Conservation (phyloP, 1,139 yeast species). For the Taphrina betulina region DNA sequence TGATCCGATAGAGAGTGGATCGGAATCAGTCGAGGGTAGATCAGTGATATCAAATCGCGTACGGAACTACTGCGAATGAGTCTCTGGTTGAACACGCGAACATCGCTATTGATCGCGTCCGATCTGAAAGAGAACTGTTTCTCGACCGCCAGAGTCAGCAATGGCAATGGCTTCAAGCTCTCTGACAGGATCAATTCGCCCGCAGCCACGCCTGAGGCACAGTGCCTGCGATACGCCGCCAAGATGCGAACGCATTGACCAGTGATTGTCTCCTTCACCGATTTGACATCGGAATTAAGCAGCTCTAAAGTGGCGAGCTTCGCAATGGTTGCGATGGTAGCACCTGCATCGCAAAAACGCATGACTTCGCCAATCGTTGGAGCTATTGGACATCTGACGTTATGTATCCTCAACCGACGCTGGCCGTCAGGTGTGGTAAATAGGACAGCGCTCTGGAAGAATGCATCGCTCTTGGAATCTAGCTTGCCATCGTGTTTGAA, state of each 20-base stretch:
- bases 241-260: slow-evolving; percentile 68
- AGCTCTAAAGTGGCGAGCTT: slow-evolving; percentile 66
- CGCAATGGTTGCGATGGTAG: slow-evolving; percentile 67
- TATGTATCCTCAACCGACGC: slow-evolving; percentile 80
- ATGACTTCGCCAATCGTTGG: slow-evolving; percentile 72
- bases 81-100: slow-evolving; percentile 60
- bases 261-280: slow-evolving; percentile 63
- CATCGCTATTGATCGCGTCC: slow-evolving; percentile 46
- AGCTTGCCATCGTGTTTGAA: slow-evolving; percentile 77
- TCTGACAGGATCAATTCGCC: slow-evolving; percentile 80
- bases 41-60: slow-evolving; percentile 59
- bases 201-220: slow-evolving; percentile 52
- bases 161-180: slow-evolving; percentile 69
- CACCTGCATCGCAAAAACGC: slow-evolving; percentile 81
- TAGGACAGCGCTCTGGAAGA: slow-evolving; percentile 85
- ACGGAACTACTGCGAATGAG: slow-evolving; percentile 58
- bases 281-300: slow-evolving; percentile 57
- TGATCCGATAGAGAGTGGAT: slow-evolving; percentile 63
- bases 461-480: slow-evolving; percentile 70
- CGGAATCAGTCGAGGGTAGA: slow-evolving; percentile 80
- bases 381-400: slow-evolving; percentile 77
- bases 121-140: slow-evolving; percentile 66
- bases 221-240: slow-evolving; percentile 64
- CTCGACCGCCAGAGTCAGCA: slow-evolving; percentile 65
- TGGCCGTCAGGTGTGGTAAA: slow-evolving; percentile 76